Percentiles rank a stretch among this genome's conserved stretches.
Conservation (phyloP, 140 eudicot species). For the Bidens hawaiensis region DNA sequence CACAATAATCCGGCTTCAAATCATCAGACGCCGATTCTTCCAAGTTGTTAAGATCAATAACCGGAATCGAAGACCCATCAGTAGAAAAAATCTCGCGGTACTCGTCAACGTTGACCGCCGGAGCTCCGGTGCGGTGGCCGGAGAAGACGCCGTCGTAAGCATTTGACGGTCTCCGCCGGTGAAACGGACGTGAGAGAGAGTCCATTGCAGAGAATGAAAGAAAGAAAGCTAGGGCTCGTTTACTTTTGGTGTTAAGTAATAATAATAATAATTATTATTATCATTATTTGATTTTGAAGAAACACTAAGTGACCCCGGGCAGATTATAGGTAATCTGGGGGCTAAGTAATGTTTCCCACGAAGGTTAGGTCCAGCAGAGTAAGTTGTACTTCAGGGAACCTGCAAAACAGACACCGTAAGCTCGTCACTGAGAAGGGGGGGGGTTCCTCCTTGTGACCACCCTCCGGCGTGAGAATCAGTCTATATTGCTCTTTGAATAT, state of each 20-base stretch:
- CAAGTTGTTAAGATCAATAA: constrained; percentile 56
- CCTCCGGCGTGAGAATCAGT: no score
- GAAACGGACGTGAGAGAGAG: constrained; percentile 47
- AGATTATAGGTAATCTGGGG: no score
- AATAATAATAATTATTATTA: neutral
- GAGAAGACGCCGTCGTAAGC: constrained; percentile 65
- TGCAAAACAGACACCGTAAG: no score
- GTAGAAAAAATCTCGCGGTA: constrained; percentile 60
- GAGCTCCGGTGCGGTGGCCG: constrained; percentile 35
- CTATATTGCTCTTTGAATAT: no score
- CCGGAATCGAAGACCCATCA: constrained; percentile 58
- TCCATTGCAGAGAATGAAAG: constrained; percentile 37
- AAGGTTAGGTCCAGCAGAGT: no score
- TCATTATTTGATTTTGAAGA: neutral
- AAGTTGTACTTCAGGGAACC: no score
- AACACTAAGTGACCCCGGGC: no score
- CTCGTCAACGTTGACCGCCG: constrained; percentile 35
- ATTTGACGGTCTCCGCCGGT: constrained; percentile 47
- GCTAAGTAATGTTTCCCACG: no score
- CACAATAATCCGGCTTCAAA: constrained; percentile 51
- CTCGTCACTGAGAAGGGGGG: no score
- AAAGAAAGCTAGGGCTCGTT: neutral
- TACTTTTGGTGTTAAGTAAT: neutral
- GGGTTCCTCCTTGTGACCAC: no score
- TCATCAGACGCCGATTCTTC: constrained; percentile 28